These are phyloP conservation scores for Lactarius quietus DNA, from an alignment of 768 basidiomycete genomes.

Conservation along the genomic window DNA sequence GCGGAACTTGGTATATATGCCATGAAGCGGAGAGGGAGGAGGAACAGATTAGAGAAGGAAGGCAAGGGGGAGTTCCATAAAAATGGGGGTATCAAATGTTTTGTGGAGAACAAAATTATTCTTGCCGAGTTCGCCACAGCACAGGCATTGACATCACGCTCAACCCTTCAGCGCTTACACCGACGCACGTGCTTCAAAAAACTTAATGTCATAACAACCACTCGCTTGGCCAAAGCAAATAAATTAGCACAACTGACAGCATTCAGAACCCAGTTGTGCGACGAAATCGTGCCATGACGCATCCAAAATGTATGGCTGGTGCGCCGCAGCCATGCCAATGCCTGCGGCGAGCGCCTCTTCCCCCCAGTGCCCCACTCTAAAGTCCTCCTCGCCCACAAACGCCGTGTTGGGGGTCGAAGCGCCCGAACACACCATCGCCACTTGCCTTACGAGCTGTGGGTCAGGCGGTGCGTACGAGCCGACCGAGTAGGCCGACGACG, in stretches of 20 bases:
- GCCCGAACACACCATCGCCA: constrained; percentile 19
- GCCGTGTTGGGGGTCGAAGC: constrained; percentile 14
- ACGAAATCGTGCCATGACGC: constrained; percentile 65
- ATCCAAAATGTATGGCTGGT: constrained; percentile 43
- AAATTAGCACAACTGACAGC: background rate
- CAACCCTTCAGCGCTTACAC: background rate
- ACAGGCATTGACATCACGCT: background rate
- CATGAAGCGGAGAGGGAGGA: constrained; percentile 38
- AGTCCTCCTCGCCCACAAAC: constrained; percentile 19
- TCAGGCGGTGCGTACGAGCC: constrained; percentile 32
- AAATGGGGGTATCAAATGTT: background rate
- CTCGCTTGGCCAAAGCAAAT: background rate
- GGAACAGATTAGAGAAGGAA: background rate
- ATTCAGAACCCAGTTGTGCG: constrained; percentile 60
- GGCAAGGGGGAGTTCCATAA: background rate
- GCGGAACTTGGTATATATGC: constrained; percentile 61
- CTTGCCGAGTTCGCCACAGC: background rate
- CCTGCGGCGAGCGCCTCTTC: background rate
- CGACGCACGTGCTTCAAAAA: background rate
- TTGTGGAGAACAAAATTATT: background rate
- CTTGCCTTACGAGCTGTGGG: constrained; percentile 27
- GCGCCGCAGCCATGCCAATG: background rate
- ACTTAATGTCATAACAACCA: background rate
- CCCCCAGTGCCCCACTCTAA: constrained; percentile 5
- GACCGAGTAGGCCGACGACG: constrained; percentile 28